Percentiles rank a stretch among this genome's conserved stretches.
Evolutionary conservation across 139 green algal genomes (phyloP).

Genomic region (Coccomyxa sp.): DNA sequence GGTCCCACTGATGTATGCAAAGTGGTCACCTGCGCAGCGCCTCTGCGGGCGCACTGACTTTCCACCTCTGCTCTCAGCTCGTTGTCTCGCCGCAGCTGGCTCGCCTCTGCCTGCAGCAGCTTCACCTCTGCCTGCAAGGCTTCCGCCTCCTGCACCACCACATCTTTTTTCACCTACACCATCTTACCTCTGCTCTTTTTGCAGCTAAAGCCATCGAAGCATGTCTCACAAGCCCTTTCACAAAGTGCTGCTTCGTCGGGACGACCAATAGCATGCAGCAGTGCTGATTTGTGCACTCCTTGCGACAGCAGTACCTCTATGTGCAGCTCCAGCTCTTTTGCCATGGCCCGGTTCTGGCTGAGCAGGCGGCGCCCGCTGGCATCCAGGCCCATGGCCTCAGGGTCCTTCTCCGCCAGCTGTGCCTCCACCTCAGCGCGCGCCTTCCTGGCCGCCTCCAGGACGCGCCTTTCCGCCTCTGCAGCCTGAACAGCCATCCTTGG

Average conservation of each 20-base stretch:
- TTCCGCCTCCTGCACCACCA: conserved; percentile 30
- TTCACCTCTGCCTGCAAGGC: conserved; percentile 66
- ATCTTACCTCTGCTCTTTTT: neutral
- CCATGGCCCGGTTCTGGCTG: conserved; percentile 67
- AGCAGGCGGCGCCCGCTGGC: conserved; percentile 68
- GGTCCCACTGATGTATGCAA: neutral
- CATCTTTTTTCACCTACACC: conserved; percentile 72
- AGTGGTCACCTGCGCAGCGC: conserved; percentile 52
- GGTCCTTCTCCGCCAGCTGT: conserved; percentile 60
- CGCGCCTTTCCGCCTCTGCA: neutral
- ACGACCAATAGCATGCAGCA: too few relatives aligned
- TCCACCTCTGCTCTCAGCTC: conserved; percentile 67
- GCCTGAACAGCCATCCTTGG: too few relatives aligned
- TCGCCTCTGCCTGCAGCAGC: conserved; percentile 55
- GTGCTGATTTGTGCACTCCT: too few relatives aligned
- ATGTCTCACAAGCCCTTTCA: too few relatives aligned
- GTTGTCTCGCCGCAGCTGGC: conserved; percentile 62
- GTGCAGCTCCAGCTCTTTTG: conserved; percentile 77
- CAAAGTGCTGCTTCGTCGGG: too few relatives aligned
- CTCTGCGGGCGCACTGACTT: conserved; percentile 69
- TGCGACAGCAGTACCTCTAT: too few relatives aligned
- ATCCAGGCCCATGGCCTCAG: conserved; percentile 57
- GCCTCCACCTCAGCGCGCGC: conserved; percentile 73
- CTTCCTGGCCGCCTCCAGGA: conserved; percentile 11
- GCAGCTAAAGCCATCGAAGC: too few relatives aligned